Base-by-base conservation (phyloP, 2,329 filamentous ascomycete genomes). In the Penicillium decumbens region DNA sequence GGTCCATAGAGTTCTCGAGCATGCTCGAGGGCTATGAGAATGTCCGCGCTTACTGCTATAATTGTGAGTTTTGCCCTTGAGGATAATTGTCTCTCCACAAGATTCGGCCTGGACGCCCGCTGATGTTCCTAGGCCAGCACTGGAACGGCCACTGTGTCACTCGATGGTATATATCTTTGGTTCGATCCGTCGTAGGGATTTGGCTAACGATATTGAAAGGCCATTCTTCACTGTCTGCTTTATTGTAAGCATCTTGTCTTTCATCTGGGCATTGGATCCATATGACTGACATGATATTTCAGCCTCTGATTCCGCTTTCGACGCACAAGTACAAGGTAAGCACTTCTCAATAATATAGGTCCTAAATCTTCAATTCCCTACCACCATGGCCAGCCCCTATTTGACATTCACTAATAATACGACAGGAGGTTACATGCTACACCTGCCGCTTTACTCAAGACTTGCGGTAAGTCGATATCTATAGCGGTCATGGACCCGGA, bases 201-300 rank as follows among this genome's bases (percentile, higher is more conserved):
- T 15, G 12, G 33, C 47, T 64, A 42, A 61, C 49, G 20, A 23
- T 20, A 23, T 30, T 12, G 24, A 15, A 40, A 72, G 69, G 69
- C 71, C 72, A 1, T 75, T 70, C 58, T 75, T 75, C 48, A 75
- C 73, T 20, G 53, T 75, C 40, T 75, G 73, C 63, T 75, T 73
- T 43, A 54, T 75, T 54, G 69, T 70, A 63, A 56, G 68, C 35
- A 18, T 27, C 18, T 33, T 42, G 15, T 40, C n/a, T 32, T 7
- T n/a, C 2, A 3, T 35, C 25, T 25, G 2, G 40, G n/a, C 12
- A 41, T 23, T 35, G 18, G 15, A 9, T 33, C 27, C 25, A 50
- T 27, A 35, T 48, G 13, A 53, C 50, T 60, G 47, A 57, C 49
- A 23, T 45, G 45, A 33, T 9, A 15, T 28, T 32, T 25, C 48